Base-by-base conservation (phyloP, 2,329 filamentous ascomycete species). In the Ascochyta fabae region DNA sequence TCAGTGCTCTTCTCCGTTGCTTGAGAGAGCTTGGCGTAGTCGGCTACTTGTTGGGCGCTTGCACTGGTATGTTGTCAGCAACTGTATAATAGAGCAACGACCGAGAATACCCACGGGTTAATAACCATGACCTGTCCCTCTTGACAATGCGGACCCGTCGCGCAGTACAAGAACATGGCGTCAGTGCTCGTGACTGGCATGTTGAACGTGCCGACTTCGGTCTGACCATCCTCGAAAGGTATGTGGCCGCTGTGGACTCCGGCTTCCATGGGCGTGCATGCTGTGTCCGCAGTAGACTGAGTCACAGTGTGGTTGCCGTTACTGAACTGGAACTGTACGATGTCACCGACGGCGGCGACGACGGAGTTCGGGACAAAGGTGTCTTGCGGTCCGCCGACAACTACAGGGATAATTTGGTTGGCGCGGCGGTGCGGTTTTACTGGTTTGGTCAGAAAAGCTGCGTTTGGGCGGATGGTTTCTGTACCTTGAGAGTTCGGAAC, bases 301-400 rank as follows among this genome's bases (percentile, higher is more conserved):
- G 70, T 72, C 8, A 69, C 68, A 8, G 70, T 72, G 54, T 73
- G 70, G 52, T 71, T 72, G 10, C 69, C 70, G 24, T 70, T 70
- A 46, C 57, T 63, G 57, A 73, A 73, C 22, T 72, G 65, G 56
- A 71, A 72, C 47, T 71, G 69, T 6, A 72, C 48, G 6, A 72
- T 61, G 47, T 72, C 69, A 35, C 69, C 68, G 3, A 71, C 63
- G 1, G 68, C 65, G 3, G 69, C 69, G 24, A 51, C 56, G 34
- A 72, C 43, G 8, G 58, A 56, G 58, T 73, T 70, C 19, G 70
- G 70, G 6, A 65, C 56, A 44, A 71, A 73, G 0, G 64, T 69
- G 31, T 67, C 64, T 53, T 73, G 70, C 0, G 63, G 64, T 0
- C 70, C 70, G 5, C 70, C 70, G 12, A 73, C 70, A 7, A 73